phyloP scores from a whole-genome alignment of 768 basidiomycete species.

The Lactifluus volemus region DNA sequence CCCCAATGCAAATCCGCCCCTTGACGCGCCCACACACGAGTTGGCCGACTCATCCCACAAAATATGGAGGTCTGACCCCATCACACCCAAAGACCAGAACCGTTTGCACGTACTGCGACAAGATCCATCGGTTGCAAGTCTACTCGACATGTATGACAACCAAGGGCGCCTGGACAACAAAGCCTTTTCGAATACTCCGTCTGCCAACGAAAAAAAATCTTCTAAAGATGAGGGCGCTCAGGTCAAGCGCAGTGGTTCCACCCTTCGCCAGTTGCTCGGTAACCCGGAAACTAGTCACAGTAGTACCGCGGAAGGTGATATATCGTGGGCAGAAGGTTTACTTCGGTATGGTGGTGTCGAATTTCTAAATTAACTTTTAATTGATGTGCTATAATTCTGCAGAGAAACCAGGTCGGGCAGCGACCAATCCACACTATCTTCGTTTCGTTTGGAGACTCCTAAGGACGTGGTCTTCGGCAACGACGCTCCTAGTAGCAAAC shows the following conservation, averaged over 20 bases:
- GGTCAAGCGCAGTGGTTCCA: constrained; percentile 56
- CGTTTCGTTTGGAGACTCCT: constrained; percentile 45
- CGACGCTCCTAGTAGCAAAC: constrained; percentile 20
- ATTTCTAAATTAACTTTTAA: neutral
- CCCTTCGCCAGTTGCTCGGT: constrained; percentile 65
- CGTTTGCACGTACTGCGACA: constrained; percentile 54
- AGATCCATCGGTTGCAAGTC: constrained; percentile 71
- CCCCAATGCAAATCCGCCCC: constrained; percentile 48
- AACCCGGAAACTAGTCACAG: constrained; percentile 32
- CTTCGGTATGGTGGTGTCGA: constrained; percentile 37
- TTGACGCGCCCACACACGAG: constrained; percentile 20
- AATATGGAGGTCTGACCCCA: constrained; percentile 28
- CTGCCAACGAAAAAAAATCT: constrained; percentile 25
- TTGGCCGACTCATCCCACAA: constrained; percentile 20
- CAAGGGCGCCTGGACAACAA: constrained; percentile 52
- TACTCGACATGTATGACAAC: constrained; percentile 67
- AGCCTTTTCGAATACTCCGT: constrained; percentile 56
- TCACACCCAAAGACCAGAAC: constrained; percentile 38
- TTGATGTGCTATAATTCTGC: neutral
- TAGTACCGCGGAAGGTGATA: constrained; percentile 55
- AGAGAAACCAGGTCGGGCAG: constrained; percentile 39
- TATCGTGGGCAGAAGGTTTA: constrained; percentile 77
- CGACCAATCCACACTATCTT: constrained; percentile 36
- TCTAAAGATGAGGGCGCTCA: constrained; percentile 39
- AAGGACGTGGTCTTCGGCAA: constrained; percentile 33